Percentiles rank a stretch among this genome's conserved stretches.
Conservation (phyloP, 2,329 filamentous ascomycete species). For the Whalleya microplaca region DNA sequence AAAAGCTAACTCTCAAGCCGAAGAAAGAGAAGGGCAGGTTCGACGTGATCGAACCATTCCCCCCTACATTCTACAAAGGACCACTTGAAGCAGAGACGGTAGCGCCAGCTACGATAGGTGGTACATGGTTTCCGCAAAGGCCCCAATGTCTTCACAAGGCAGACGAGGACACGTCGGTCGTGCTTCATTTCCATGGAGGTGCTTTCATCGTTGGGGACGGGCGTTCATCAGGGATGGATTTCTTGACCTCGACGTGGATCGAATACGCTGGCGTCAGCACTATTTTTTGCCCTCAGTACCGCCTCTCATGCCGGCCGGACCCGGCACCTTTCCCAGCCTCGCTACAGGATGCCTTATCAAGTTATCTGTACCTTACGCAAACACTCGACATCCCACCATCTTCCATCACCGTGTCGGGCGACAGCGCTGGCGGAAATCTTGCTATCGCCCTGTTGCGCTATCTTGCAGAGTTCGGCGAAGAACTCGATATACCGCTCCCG, state of each 20-base stretch:
- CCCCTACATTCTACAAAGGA: constrained; percentile 26
- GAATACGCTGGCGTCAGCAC: constrained; percentile 42
- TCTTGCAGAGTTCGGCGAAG: constrained; percentile 43
- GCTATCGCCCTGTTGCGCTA: constrained; percentile 50
- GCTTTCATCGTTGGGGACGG: constrained; percentile 31
- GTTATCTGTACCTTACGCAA: constrained; percentile 50
- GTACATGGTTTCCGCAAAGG: constrained; percentile 35
- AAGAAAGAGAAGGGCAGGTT: constrained; percentile 27
- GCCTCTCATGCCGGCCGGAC: constrained; percentile 47
- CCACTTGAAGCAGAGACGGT: constrained; percentile 23
- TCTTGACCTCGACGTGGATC: constrained; percentile 34
- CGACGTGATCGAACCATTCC: constrained; percentile 21
- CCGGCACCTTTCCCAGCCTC: constrained; percentile 50
- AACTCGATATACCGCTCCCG: constrained; percentile 20
- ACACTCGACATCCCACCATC: constrained; percentile 42
- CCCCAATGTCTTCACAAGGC: constrained; percentile 4
- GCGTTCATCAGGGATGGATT: constrained; percentile 9
- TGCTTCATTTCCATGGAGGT: constrained; percentile 36
- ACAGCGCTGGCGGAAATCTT: constrained; percentile 54
- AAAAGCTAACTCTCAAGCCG: no score
- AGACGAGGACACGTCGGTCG: constrained; percentile 8
- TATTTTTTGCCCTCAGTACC: constrained; percentile 51
- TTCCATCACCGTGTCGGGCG: constrained; percentile 50
- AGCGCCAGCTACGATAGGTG: constrained; percentile 32
- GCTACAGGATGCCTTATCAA: constrained; percentile 51